A percentile compares a stretch with the other conserved stretches of the same genome.
Conservation (phyloP, 176 grass and related monocot species). For the Raddia guianensis region DNA sequence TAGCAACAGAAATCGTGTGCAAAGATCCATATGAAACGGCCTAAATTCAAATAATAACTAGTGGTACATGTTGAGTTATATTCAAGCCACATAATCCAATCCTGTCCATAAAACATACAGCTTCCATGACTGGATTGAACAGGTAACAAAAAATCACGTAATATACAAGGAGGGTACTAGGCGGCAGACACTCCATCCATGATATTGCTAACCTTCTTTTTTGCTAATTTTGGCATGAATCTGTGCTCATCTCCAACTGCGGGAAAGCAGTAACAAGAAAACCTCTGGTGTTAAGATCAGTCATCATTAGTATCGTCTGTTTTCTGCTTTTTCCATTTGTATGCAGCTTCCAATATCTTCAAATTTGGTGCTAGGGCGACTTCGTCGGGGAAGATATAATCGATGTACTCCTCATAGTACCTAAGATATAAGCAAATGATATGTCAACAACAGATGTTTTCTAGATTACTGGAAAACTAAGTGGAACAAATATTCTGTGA, state of each 20-base stretch:
- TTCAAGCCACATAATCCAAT: constrained; percentile 19
- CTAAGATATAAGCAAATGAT: constrained; percentile 45
- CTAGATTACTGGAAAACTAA: neutral
- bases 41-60: constrained; percentile 11
- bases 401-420: constrained; percentile 87
- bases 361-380: constrained; percentile 74
- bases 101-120: neutral
- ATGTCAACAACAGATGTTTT: constrained; percentile 43
- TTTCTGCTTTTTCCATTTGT: constrained; percentile 92
- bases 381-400: constrained; percentile 93
- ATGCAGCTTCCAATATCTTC: constrained; percentile 84
- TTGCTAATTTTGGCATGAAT: neutral
- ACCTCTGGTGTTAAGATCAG: constrained; percentile 28
- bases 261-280: constrained; percentile 1
- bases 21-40: neutral
- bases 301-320: constrained; percentile 57
- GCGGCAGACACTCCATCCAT: neutral
- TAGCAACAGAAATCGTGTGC: neutral
- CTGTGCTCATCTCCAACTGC: neutral
- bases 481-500: neutral
- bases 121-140: neutral
- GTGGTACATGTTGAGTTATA: constrained; percentile 3
- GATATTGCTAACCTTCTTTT: neutral
- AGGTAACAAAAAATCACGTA: neutral
- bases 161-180: neutral